Base-by-base conservation (phyloP, 306 rosid genomes). In the Ceratonia siliqua region DNA sequence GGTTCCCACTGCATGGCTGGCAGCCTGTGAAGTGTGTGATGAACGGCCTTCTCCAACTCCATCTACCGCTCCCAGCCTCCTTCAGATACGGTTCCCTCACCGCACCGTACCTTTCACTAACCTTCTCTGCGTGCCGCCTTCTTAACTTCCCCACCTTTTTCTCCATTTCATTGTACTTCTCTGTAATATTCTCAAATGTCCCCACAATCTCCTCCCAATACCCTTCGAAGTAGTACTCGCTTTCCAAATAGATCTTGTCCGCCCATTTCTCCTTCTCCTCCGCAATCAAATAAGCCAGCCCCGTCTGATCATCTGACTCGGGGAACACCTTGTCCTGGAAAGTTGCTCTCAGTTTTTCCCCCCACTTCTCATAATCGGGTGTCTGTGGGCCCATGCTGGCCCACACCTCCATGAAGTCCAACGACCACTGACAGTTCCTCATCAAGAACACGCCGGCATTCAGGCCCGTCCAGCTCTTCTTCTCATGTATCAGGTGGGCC, bases 281-380 rank as follows among this genome's bases (percentile, higher is more conserved):
- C 52, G 78, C 81, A 69, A 94, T 86, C 83, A 94, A 36, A 9
- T 91, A 94, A 56, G 91, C 91, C n/a, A 94, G 91, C 0, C 86
- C 96, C 83, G 94, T 85, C 82, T 94, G 97, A 82, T 94, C 98
- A 25, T 94, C 98, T 1, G 98, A 92, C 84, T 91, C 94, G 2
- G 94, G 91, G 25, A 81, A 94, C 35, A 62, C 24, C 86, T 91
- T 94, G 86, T 94, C 96, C 62, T 87, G 86, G 58, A 94, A 94
- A 8, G 85, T 75, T 28, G 87, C 53, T 45, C 86, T 67, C 1
- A 85, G 87, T 6, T 46, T 84, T 5, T 73, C 7, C 0, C 98
- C 98, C 98, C 98, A 91, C 5, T 79, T 72, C 15, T 87, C 78
- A 79, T 89, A 94, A 0, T 91, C 70, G 0, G 94, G 89, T 0